Conservation (phyloP, 345 rosid species). For the Triadica sebifera region DNA sequence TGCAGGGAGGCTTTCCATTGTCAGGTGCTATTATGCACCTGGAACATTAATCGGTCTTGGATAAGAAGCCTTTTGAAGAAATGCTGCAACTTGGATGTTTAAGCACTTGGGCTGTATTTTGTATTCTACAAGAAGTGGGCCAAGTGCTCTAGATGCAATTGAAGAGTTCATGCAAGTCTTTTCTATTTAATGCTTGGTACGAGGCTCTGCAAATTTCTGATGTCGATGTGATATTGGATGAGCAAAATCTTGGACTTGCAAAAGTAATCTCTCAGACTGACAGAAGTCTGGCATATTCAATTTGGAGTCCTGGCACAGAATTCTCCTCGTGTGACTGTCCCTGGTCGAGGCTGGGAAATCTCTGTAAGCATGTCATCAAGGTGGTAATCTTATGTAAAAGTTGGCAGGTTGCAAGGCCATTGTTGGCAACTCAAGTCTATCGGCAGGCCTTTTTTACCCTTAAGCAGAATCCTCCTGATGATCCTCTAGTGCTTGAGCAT, state of each 20-base stretch:
- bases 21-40: conserved; percentile 39
- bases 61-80: conserved; percentile 48
- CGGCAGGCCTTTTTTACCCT: conserved; percentile 44
- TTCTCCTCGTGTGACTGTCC: conserved; percentile 48
- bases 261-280: conserved; percentile 48
- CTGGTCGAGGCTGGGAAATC: conserved; percentile 45
- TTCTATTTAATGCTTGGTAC: conserved; percentile 46
- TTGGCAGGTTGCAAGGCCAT: conserved; percentile 47
- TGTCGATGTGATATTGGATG: conserved; percentile 40
- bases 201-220: conserved; percentile 41
- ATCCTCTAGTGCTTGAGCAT: conserved; percentile 50
- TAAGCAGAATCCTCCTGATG: conserved; percentile 45
- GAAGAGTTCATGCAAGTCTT: conserved; percentile 47
- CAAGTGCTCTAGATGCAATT: conserved; percentile 35
- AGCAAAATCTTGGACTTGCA: conserved; percentile 46
- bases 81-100: conserved; percentile 44
- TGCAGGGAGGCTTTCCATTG: conserved; percentile 55
- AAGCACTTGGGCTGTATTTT: conserved; percentile 47
- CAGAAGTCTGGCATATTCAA: conserved; percentile 34
- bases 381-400: conserved; percentile 45
- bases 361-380: conserved; percentile 53
- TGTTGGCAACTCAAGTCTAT: conserved; percentile 42
- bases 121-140: conserved; percentile 39
- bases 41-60: conserved; percentile 55
- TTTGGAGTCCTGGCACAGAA: conserved; percentile 60